Conservation (phyloP, 495 filamentous ascomycete species). For the Penicillium ochrochloron region DNA sequence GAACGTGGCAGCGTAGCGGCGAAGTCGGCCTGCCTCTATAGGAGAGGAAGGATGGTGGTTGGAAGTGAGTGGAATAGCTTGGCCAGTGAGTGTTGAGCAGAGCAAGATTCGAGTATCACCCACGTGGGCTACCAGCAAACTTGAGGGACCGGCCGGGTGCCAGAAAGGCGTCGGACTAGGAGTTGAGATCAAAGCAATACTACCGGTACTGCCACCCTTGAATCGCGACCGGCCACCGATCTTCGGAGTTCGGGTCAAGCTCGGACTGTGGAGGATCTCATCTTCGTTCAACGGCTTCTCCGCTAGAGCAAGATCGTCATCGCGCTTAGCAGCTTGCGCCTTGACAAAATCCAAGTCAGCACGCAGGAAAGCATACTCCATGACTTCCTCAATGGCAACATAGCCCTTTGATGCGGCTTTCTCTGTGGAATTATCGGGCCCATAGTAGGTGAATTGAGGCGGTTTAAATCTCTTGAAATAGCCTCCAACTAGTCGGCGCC, state of each 20-base stretch:
- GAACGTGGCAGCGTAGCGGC: conserved; percentile 83
- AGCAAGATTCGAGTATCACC: conserved; percentile 91
- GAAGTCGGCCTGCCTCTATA: conserved; percentile 77
- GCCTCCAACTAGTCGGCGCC: conserved; percentile 84
- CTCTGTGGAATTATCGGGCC: conserved; percentile 22
- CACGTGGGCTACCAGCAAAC: conserved; percentile 85
- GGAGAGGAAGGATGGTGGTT: conserved; percentile 92
- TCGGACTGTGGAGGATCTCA: conserved; percentile 73
- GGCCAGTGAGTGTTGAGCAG: conserved; percentile 77
- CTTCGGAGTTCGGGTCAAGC: conserved; percentile 54
- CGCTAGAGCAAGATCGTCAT: conserved; percentile 68
- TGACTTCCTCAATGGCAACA: conserved; percentile 53
- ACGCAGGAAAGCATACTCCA: conserved; percentile 90
- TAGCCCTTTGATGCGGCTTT: conserved; percentile 14
- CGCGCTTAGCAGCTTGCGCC: conserved; percentile 75
- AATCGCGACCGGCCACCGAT: conserved; percentile 78
- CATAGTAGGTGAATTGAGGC: conserved; percentile 57
- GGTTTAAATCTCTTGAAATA: conserved; percentile 93
- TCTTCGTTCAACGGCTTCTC: conserved; percentile 79
- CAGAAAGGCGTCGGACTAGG: conserved; percentile 91
- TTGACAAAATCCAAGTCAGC: conserved; percentile 92
- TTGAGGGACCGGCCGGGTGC: conserved; percentile 84
- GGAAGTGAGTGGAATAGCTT: conserved; percentile 77
- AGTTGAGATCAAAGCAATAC: conserved; percentile 86
- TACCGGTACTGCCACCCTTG: conserved; percentile 89